Percentiles rank a stretch among this genome's conserved stretches.
These are phyloP conservation scores for Torrubiellomyces zombiae DNA, from an alignment of 2,329 filamentous ascomycete species.

Conservation along the genomic window DNA sequence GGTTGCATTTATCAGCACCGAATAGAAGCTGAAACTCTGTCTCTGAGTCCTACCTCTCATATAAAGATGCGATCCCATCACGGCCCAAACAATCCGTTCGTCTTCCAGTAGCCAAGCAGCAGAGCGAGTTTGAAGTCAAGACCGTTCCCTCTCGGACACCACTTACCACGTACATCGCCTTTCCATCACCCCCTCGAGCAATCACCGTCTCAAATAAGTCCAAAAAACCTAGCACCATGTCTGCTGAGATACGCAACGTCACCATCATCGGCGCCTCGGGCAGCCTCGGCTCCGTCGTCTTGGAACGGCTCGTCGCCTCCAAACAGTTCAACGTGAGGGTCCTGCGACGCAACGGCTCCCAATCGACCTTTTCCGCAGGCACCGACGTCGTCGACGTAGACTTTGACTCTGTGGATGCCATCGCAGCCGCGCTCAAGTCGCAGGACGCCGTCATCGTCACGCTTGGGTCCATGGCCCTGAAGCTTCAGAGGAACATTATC, in stretches of 20 bases:
- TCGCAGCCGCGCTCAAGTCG: slow-evolving; percentile 33
- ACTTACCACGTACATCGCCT: no score
- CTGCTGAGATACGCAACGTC: slow-evolving; percentile 18
- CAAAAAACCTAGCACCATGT: slow-evolving; percentile 13
- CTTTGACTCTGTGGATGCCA: slow-evolving; percentile 25
- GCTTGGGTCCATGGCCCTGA: slow-evolving; percentile 20
- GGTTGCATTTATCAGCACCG: no score
- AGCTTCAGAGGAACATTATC: slow-evolving; percentile 25
- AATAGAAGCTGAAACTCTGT: no score
- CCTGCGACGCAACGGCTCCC: slow-evolving; percentile 23
- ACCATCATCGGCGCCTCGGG: slow-evolving; percentile 20
- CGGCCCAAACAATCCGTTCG: no score
- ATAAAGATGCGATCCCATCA: no score
- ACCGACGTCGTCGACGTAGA: slow-evolving; percentile 18
- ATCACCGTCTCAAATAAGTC: no score
- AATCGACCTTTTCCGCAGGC: slow-evolving; percentile 13
- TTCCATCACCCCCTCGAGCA: no score
- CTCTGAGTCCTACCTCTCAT: no score
- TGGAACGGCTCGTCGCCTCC: slow-evolving; percentile 14
- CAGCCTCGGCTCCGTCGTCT: slow-evolving; percentile 15
- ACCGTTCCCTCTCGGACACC: no score
- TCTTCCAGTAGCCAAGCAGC: no score
- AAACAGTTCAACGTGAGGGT: slow-evolving; percentile 19
- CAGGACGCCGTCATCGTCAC: slow-evolving; percentile 37
- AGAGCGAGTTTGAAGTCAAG: no score